Conservation (phyloP, 129 eudicot genomes). For the Tagetes erecta region DNA sequence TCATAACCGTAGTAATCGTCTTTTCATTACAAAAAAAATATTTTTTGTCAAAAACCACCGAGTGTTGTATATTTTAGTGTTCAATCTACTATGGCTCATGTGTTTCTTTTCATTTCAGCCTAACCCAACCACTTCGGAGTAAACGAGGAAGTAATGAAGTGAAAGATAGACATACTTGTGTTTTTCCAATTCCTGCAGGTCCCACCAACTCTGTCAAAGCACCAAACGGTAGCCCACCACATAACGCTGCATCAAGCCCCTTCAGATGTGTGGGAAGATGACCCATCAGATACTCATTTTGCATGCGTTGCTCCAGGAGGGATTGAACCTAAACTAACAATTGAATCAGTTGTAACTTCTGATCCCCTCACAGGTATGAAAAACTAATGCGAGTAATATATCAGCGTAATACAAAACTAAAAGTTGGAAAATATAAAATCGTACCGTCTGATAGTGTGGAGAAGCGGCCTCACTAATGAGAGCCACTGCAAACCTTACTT, state of each 20-base stretch:
- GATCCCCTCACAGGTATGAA: neutral
- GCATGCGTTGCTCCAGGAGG: slow-evolving; percentile 52
- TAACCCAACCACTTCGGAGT: neutral
- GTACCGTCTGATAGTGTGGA: slow-evolving; percentile 77
- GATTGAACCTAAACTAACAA: slow-evolving; percentile 55
- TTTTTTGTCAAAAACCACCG: neutral
- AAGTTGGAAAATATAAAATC: neutral
- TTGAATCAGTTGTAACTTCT: slow-evolving; percentile 18
- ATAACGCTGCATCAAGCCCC: slow-evolving; percentile 76
- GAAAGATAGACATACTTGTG: slow-evolving; percentile 53
- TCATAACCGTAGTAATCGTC: neutral
- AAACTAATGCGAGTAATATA: neutral
- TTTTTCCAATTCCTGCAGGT: slow-evolving; percentile 93
- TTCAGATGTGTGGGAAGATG: slow-evolving; percentile 78
- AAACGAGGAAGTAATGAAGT: neutral
- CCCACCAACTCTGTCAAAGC: slow-evolving; percentile 92
- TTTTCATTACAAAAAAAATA: neutral
- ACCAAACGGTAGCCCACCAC: slow-evolving; percentile 86
- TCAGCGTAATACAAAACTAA: neutral
- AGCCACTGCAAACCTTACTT: slow-evolving; percentile 56
- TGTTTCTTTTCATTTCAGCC: neutral
- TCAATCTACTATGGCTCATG: neutral
- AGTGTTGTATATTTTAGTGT: neutral
- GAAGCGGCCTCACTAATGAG: slow-evolving; percentile 65
- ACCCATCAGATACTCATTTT: slow-evolving; percentile 52